These are phyloP conservation scores for Circinella minor DNA, from an alignment of 371 early-diverging fungal species.

Conservation along the genomic window DNA sequence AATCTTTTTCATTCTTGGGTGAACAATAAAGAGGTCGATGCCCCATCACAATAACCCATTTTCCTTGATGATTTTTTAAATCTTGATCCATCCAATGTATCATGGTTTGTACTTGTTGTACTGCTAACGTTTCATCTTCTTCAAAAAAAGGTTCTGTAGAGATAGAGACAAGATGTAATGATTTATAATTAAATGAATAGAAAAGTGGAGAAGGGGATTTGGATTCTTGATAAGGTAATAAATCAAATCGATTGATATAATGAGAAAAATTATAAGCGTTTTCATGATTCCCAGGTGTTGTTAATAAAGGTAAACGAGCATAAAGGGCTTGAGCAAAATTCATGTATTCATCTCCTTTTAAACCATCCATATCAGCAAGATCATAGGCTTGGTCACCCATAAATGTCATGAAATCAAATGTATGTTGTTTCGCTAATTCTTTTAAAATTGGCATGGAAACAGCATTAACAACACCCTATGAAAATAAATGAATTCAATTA, in stretches of 20 bases:
- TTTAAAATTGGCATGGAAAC: conserved; percentile 30
- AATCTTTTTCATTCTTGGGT: conserved; percentile 19
- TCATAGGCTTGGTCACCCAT: conserved; percentile 33
- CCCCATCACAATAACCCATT: conserved; percentile 38
- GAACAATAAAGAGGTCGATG: conserved; percentile 35
- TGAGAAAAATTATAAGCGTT: conserved; percentile 28
- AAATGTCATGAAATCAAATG: conserved; percentile 40
- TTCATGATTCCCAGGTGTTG: conserved; percentile 29
- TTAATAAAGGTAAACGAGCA: conserved; percentile 26
- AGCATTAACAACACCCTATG: conserved; percentile 36
- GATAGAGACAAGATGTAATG: conserved; percentile 24
- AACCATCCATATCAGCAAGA: conserved; percentile 26
- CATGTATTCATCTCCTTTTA: conserved; percentile 31
- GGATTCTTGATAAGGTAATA: conserved; percentile 25
- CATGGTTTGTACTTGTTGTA: conserved; percentile 14
- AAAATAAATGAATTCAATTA: neutral
- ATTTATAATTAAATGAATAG: conserved; percentile 28
- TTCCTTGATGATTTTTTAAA: conserved; percentile 23
- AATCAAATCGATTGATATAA: conserved; percentile 24
- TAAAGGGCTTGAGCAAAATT: conserved; percentile 23
- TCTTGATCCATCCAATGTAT: conserved; percentile 36
- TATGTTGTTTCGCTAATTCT: conserved; percentile 21
- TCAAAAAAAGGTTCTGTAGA: conserved; percentile 24
- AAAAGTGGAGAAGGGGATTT: conserved; percentile 16
- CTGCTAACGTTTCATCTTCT: neutral